These are phyloP conservation scores for Ceratocystis albifundus DNA, from an alignment of 2,329 filamentous ascomycete genomes.

Conservation along the genomic window DNA sequence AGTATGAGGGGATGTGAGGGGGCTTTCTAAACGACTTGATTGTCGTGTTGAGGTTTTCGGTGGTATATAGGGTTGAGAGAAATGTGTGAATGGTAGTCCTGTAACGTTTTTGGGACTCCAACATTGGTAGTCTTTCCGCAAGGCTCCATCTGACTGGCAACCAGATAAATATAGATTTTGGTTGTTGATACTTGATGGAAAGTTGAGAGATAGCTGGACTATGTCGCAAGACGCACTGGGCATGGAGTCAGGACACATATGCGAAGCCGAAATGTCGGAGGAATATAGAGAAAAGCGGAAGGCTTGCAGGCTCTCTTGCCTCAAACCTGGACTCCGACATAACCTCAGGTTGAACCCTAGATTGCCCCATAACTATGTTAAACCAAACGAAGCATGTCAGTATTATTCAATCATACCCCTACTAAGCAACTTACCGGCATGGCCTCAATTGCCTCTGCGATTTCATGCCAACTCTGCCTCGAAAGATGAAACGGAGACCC, in stretches of 20 bases:
- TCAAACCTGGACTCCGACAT: slow-evolving; percentile 11
- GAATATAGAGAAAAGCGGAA: slow-evolving; percentile 21
- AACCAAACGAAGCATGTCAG: background rate
- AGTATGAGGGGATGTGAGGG: background rate
- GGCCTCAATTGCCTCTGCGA: slow-evolving; percentile 16
- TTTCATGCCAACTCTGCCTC: slow-evolving; percentile 11
- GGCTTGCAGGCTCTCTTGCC: background rate
- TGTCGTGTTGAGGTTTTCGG: background rate
- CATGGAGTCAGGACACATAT: slow-evolving; percentile 16
- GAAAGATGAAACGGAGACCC: slow-evolving; percentile 17
- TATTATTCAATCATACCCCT: background rate
- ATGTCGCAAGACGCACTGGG: slow-evolving; percentile 16
- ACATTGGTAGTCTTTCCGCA: background rate
- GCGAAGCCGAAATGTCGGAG: slow-evolving; percentile 21
- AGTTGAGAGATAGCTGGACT: slow-evolving; percentile 13
- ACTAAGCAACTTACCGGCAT: slow-evolving; percentile 19
- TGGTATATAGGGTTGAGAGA: slow-evolving; percentile 20
- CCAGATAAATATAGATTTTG: background rate
- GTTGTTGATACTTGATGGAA: slow-evolving; percentile 1
- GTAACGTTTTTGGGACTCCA: background rate
- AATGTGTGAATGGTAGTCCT: slow-evolving; percentile 17
- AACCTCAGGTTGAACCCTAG: slow-evolving; percentile 20
- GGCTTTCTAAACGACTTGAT: background rate
- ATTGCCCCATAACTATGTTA: slow-evolving; percentile 20
- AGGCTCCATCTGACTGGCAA: background rate